Conservation (phyloP, 2,329 filamentous ascomycete genomes). For the Alternaria arbusti region DNA sequence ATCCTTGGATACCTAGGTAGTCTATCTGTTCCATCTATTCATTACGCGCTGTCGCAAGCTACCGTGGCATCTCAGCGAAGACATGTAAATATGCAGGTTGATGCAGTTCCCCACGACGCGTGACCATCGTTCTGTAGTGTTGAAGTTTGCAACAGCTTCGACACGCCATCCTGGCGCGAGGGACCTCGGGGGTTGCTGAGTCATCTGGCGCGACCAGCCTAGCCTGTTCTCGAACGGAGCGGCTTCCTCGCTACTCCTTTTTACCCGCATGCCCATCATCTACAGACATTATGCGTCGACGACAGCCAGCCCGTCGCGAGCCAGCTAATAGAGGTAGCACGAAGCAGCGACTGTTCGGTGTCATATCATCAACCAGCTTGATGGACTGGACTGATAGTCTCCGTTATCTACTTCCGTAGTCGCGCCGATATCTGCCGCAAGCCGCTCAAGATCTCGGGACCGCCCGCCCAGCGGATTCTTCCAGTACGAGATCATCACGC, state of each 20-base stretch:
- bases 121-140: background rate
- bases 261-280: background rate
- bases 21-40: no score
- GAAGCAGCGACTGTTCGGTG: fast-evolving
- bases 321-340: background rate
- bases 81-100: no score
- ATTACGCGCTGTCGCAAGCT: no score
- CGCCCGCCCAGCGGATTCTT: background rate
- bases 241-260: background rate
- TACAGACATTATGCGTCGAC: background rate
- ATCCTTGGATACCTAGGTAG: no score
- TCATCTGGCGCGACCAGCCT: background rate
- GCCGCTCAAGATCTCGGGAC: background rate
- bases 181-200: background rate
- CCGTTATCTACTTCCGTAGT: background rate
- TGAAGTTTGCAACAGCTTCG: background rate
- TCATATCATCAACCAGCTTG: background rate
- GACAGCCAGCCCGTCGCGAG: fast-evolving
- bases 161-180: background rate
- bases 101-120: no score
- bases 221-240: background rate
- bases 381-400: background rate
- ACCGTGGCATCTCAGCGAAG: no score
- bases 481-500: background rate
- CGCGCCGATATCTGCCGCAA: background rate